phyloP scores from a whole-genome alignment of 352 stramenopile genomes.

The Globisporangium irregulare region DNA sequence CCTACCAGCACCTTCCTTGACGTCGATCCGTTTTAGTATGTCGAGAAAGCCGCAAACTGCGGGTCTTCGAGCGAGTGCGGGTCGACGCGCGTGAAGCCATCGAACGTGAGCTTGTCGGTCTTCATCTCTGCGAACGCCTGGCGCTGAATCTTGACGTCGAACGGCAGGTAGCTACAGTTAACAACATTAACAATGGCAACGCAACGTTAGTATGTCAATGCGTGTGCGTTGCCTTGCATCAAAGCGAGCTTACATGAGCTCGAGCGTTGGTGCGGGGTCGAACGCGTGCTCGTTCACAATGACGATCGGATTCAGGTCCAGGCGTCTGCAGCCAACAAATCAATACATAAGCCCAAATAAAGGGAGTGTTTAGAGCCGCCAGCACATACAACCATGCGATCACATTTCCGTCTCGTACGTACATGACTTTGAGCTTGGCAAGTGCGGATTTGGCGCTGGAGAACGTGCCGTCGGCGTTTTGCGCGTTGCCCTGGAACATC shows the following conservation, averaged over 20 bases:
- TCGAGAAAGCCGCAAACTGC: constrained; percentile 58
- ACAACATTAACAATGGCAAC: constrained; percentile 5
- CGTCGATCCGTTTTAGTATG: constrained; percentile 16
- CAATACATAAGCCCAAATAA: background rate
- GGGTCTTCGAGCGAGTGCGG: constrained; percentile 58
- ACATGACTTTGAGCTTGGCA: constrained; percentile 71
- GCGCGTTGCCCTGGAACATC: constrained; percentile 64
- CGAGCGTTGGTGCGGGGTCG: constrained; percentile 36
- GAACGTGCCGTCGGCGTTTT: constrained; percentile 54
- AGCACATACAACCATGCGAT: background rate
- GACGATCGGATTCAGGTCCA: constrained; percentile 70
- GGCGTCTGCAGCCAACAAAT: constrained; percentile 30
- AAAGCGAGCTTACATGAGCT: constrained; percentile 48
- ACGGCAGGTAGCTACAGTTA: constrained; percentile 53
- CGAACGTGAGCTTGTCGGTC: constrained; percentile 60
- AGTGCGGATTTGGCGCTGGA: constrained; percentile 38
- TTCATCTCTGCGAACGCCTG: constrained; percentile 76
- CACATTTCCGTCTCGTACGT: constrained; percentile 9
- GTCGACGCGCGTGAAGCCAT: constrained; percentile 54
- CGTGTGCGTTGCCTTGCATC: background rate
- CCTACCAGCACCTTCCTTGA: background rate
- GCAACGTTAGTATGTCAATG: background rate
- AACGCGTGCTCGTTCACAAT: constrained; percentile 82
- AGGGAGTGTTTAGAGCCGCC: background rate
- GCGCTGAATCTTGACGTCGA: constrained; percentile 72